Evolutionary conservation across 2,329 filamentous ascomycete species (phyloP), one percentile per base, ranked within the genome.

Genomic region (Parafenestella ontariensis): DNA sequence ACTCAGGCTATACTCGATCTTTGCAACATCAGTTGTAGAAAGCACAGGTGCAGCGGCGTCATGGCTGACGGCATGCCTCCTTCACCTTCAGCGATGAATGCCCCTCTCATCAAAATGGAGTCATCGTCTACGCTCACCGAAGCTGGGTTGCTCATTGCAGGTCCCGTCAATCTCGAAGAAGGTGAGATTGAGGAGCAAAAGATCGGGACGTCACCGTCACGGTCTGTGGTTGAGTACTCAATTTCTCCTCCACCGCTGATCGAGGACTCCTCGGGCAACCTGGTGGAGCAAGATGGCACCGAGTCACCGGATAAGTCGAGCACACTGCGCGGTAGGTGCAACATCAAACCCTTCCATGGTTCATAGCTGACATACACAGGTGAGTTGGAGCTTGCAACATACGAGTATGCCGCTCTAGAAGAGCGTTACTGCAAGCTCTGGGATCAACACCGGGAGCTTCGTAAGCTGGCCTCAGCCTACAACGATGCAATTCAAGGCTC

Each of bases 401-500:
- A 56, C 13, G 58, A 61, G 46, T 59, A 61, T 21, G 39, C 49
- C 3, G 36, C 44, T 1, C 56, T 63, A 1, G 31, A 59, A 7
- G 48, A 60, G 24, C 58, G 56, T 21, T 48, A 59, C 47, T 18
- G 29, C 17, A 49, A 21, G n/a, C 58, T 65, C 18, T 15, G 31
- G 21, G 31, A 18, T n/a, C 56, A 61, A 23, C 49, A 60, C 29
- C 45, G 23, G 24, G 52, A 59, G 21, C 50, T 60, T 1, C 48
- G 45, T 17, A 55, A 56, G 24, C 34, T 63, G 21, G 51, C 47
- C 26, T 52, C 52, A 5, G 43, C 54, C 7, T 63, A 60, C 46
- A 42, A 28, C 5, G 58, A 60, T 13, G 37, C 60, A 1, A 57
- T 65, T 3, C 33, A 49, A 24, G 62, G 62, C 23, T 49, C 34